phyloP scores from a whole-genome alignment of 2,329 filamentous ascomycete species.

The Cytospora schulzeri region DNA sequence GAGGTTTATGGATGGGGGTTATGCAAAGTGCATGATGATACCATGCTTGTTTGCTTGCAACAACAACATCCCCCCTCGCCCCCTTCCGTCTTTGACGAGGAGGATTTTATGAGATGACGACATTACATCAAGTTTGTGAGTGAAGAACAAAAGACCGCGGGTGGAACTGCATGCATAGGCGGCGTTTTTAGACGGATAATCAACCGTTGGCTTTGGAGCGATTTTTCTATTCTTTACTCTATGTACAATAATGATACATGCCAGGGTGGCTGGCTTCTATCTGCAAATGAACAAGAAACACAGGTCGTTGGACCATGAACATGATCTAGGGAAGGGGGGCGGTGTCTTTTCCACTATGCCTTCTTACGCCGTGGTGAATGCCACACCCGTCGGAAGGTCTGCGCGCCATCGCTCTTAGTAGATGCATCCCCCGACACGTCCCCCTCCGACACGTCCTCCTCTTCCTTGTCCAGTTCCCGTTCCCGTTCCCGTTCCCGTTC shows the following conservation, averaged over 20 bases:
- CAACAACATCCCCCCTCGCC: not conserved
- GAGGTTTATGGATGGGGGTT: not conserved
- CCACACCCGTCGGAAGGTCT: no score
- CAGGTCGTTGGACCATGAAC: not conserved
- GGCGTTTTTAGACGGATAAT: slow-evolving; percentile 26
- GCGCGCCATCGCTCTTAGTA: no score
- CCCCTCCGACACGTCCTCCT: no score
- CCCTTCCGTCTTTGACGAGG: slow-evolving; percentile 6
- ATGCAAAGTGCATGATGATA: slow-evolving; percentile 8
- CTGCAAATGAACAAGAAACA: not conserved
- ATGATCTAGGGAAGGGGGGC: no score
- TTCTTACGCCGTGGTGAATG: no score
- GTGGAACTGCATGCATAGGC: slow-evolving; percentile 18
- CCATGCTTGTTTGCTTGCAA: slow-evolving; percentile 1
- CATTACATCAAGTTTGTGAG: not conserved
- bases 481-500: no score
- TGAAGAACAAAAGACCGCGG: not conserved
- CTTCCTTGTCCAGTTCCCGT: not conserved
- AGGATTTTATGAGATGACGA: slow-evolving; percentile 10
- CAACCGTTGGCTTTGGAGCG: slow-evolving; percentile 14
- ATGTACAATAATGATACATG: slow-evolving; percentile 22
- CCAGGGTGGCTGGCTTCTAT: not conserved
- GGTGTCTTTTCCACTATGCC: no score
- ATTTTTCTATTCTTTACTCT: slow-evolving; percentile 16
- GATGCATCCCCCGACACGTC: no score